phyloP scores from a whole-genome alignment of 306 rosid genomes.

The Parietaria judaica region DNA sequence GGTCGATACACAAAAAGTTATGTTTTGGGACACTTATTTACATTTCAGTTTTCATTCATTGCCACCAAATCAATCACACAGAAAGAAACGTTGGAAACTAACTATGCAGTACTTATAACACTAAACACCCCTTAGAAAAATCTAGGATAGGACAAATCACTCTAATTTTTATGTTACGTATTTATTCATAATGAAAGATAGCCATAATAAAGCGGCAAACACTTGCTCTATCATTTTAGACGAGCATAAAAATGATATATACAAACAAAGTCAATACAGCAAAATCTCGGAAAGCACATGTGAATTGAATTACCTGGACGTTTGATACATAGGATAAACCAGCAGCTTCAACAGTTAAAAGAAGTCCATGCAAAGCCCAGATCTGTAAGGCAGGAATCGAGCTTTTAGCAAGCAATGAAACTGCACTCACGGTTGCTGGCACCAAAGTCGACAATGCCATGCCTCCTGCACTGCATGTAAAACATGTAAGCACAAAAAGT shows the following conservation, averaged over 20 bases:
- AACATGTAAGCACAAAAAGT: slow-evolving; percentile 23
- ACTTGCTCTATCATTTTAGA: neutral
- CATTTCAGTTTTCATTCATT: too few relatives aligned
- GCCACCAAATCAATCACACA: too few relatives aligned
- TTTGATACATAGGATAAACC: slow-evolving; percentile 93
- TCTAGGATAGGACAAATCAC: too few relatives aligned
- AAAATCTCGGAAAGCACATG: slow-evolving; percentile 13
- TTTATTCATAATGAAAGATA: too few relatives aligned
- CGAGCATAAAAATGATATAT: neutral
- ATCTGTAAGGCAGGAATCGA: slow-evolving; percentile 67
- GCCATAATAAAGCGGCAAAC: too few relatives aligned
- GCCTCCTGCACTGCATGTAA: slow-evolving; percentile 94
- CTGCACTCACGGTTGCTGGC: slow-evolving; percentile 86
- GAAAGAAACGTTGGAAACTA: too few relatives aligned
- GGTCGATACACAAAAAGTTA: too few relatives aligned
- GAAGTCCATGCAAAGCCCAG: slow-evolving; percentile 98
- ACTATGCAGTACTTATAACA: too few relatives aligned
- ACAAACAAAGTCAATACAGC: slow-evolving; percentile 2
- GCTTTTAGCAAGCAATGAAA: slow-evolving; percentile 77
- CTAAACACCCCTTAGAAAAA: too few relatives aligned
- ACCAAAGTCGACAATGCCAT: slow-evolving; percentile 94
- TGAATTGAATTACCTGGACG: slow-evolving; percentile 62
- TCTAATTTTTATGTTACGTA: too few relatives aligned
- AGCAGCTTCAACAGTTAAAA: slow-evolving; percentile 95
- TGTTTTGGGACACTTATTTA: too few relatives aligned